Conservation (phyloP, 345 rosid species). For the Dovyalis caffra region DNA sequence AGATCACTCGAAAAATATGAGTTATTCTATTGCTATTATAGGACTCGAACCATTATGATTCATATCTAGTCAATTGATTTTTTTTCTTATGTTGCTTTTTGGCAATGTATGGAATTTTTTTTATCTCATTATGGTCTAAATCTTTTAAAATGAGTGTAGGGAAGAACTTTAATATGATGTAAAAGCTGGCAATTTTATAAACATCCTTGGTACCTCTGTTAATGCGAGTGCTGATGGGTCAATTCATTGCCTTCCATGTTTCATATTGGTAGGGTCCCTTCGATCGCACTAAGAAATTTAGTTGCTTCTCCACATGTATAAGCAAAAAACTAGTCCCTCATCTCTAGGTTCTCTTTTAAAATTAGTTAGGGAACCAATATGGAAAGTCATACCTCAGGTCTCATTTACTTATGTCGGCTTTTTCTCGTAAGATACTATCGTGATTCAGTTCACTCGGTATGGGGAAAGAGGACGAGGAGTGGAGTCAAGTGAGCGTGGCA, state of each 20-base stretch:
- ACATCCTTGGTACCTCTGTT: background rate
- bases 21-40: background rate
- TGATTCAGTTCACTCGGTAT: no score
- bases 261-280: no score
- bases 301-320: no score
- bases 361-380: no score
- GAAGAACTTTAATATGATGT: constrained; percentile 28
- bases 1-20: no score
- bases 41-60: background rate
- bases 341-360: no score
- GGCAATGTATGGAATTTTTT: background rate
- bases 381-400: no score
- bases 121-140: background rate
- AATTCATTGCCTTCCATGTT: no score
- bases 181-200: constrained; percentile 16
- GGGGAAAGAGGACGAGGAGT: constrained; percentile 51
- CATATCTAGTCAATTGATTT: background rate
- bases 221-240: background rate
- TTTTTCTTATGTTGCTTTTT: background rate
- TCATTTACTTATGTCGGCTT: no score
- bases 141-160: constrained; percentile 10
- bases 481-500: constrained; percentile 33
- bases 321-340: no score
- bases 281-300: no score
- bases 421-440: no score